Percentiles rank a stretch among this genome's conserved stretches.
Conservation (phyloP, 805 yeast genomes). For the Spathaspora girioi region DNA sequence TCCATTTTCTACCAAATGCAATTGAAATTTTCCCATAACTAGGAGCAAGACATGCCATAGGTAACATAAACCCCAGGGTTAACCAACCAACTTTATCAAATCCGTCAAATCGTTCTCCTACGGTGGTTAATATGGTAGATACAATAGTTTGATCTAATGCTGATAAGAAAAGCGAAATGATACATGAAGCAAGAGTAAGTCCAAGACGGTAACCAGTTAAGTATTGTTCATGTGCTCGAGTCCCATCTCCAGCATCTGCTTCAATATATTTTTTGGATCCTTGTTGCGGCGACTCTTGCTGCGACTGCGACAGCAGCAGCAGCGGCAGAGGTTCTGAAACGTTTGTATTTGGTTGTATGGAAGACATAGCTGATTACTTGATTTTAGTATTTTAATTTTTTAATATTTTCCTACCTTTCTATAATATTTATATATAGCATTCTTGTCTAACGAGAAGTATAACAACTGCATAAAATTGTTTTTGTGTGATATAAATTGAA, state of each 20-base stretch:
- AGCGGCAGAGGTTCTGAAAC: background rate
- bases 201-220: conserved; percentile 23
- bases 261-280: conserved; percentile 20
- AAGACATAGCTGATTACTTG: background rate
- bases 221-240: conserved; percentile 33
- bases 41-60: conserved; percentile 51
- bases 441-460: too few species aligned
- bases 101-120: conserved; percentile 46
- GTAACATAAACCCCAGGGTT: conserved; percentile 50
- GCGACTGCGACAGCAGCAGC: background rate
- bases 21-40: conserved; percentile 58
- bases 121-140: conserved; percentile 45
- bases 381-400: too few species aligned
- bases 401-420: background rate
- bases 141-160: conserved; percentile 64
- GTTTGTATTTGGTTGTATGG: background rate
- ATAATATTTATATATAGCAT: too few species aligned
- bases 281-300: too few species aligned
- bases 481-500: too few species aligned
- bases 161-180: conserved; percentile 29
- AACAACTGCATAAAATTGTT: too few species aligned
- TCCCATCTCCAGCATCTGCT: conserved; percentile 42
- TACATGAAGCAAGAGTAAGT: conserved; percentile 24
- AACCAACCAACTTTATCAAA: conserved; percentile 59
- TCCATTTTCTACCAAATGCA: conserved; percentile 53